These are phyloP conservation scores for Cutaneotrichosporon cavernicola DNA, from an alignment of 1,284 basidiomycete species.

Conservation along the genomic window DNA sequence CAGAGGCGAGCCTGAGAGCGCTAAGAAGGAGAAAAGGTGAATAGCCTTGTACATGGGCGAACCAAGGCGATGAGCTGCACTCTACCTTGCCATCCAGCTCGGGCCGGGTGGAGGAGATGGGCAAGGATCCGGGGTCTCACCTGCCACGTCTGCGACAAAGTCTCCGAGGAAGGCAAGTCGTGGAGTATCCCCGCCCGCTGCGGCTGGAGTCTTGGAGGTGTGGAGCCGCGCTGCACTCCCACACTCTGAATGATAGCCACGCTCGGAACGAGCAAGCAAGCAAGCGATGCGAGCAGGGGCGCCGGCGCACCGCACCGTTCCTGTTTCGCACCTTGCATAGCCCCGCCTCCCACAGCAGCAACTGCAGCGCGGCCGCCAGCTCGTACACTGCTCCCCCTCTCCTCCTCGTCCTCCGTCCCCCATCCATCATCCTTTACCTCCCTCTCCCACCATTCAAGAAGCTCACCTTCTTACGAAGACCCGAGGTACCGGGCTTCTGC, in stretches of 20 bases:
- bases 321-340: conserved; percentile 36
- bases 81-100: neutral
- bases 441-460: conserved; percentile 40
- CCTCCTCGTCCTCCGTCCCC: conserved; percentile 47
- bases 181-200: neutral
- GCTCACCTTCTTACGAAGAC: conserved; percentile 87
- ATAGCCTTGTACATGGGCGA: neutral
- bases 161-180: neutral
- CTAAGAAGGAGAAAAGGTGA: neutral
- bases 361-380: no score
- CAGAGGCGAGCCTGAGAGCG: no score
- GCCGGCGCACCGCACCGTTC: conserved; percentile 29
- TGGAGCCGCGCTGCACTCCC: neutral
- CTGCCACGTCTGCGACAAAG: neutral
- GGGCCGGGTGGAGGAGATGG: neutral
- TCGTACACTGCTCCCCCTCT: no score
- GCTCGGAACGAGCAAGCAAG: neutral
- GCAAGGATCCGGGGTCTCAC: neutral
- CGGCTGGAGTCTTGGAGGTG: neutral
- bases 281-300: neutral
- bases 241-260: no score
- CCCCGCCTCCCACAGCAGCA: no score
- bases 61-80: neutral
- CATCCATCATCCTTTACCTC: conserved; percentile 15
- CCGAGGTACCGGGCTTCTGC: conserved; percentile 93